Base-by-base conservation (phyloP, 2,329 filamentous ascomycete genomes). In the Hypoxylon sp. region DNA sequence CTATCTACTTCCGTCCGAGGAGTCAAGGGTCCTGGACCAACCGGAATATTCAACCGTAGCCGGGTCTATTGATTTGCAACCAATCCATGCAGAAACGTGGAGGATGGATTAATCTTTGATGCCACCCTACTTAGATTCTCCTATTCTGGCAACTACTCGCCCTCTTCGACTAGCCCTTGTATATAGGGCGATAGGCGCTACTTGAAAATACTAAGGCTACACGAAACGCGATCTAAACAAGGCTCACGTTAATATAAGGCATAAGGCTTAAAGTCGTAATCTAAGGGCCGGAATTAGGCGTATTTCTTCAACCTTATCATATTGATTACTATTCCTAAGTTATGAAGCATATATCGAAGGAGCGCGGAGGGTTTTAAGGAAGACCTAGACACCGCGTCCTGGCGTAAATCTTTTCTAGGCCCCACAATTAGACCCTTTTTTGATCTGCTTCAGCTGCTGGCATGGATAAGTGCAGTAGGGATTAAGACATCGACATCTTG, bases 81-180 rank as follows among this genome's bases (percentile, higher is more conserved):
- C 59, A 53, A 71, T 67, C 68, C 68, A 71, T 69, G 68, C 55
- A 71, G 63, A 68, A 68, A 69, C 68, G 66, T 69, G 68, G 66
- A 69, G 53, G 63, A 71, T 60, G 48, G 57, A 56, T 62, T 52
- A 61, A 65, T 61, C 58, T 68, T 68, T 56, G 53, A 67, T 67
- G 41, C 50, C 51, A 67, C 50, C 53, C 51, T 61, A 43, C 57
- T 57, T 57, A 36, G 50, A 51, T 45, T 43, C 41, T 57, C 53
- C 45, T 63, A 61, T 63, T 58, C 38, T 10, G 45, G 64, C 30
- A 60, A 28, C 23, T 53, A 38, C 41, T 58, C 49, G 5, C 43
- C 32, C 46, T 58, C 52, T 59, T 25, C 28, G 45, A 63, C 30
- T 52, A 61, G 50, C 53, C 51, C 34, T 38, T 55, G 52, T 13